Conservation (phyloP, 768 basidiomycete species). For the Auricularia heimuer region DNA sequence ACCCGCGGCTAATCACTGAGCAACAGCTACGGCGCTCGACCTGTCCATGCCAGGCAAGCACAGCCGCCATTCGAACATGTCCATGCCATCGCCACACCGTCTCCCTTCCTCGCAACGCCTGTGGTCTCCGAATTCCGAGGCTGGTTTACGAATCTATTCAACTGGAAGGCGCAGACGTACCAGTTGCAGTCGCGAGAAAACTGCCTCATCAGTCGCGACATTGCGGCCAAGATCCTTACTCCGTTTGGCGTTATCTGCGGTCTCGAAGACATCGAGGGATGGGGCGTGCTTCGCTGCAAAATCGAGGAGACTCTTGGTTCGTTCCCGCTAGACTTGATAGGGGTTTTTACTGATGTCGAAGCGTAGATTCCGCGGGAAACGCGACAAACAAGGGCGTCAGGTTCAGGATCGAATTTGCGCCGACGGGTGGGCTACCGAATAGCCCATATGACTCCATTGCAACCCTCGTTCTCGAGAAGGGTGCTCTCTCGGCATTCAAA, state of each 20-base stretch:
- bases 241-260: conserved; percentile 53
- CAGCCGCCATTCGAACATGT: conserved; percentile 26
- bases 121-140: conserved; percentile 77
- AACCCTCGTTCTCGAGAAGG: conserved; percentile 81
- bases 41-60: conserved; percentile 20
- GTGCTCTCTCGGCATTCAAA: conserved; percentile 80
- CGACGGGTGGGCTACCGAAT: conserved; percentile 4
- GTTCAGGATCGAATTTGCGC: conserved; percentile 74
- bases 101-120: conserved; percentile 26
- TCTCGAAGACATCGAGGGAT: conserved; percentile 41
- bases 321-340: conserved; percentile 11
- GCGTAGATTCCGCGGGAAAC: conserved; percentile 8
- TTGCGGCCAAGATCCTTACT: conserved; percentile 50
- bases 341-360: conserved; percentile 2
- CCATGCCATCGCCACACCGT: conserved; percentile 5
- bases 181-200: conserved; percentile 49
- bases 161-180: conserved; percentile 64
- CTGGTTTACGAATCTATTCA: conserved; percentile 95
- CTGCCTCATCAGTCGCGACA: conserved; percentile 46
- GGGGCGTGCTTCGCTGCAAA: conserved; percentile 40
- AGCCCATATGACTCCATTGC: conserved; percentile 48
- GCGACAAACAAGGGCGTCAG: conserved; percentile 61
- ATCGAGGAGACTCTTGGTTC: conserved; percentile 29
- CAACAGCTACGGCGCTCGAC: conserved; percentile 33
- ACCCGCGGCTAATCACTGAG: too few relatives aligned